Percentiles rank a stretch among this genome's conserved stretches.
phyloP scores from a whole-genome alignment of 1,139 yeast species.

The Saccharomycopsis phalli region DNA sequence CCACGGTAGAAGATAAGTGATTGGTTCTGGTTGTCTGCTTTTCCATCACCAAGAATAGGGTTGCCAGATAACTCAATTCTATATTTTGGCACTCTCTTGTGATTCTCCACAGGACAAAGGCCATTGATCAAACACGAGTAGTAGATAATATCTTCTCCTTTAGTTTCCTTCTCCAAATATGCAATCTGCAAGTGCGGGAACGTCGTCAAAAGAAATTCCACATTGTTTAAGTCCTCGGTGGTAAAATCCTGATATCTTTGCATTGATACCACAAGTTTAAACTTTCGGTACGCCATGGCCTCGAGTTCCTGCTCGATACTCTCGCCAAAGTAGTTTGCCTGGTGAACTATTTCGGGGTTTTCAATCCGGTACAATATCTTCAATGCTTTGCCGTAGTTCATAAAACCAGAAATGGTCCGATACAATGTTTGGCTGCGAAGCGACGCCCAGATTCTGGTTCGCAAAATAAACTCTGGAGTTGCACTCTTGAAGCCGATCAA shows the following conservation, averaged over 20 bases:
- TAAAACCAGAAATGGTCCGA: conserved; percentile 68
- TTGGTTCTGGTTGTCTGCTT: conserved; percentile 69
- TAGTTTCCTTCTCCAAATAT: conserved; percentile 64
- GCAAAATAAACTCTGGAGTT: conserved; percentile 64
- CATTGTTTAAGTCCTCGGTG: conserved; percentile 60
- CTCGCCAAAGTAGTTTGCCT: conserved; percentile 53
- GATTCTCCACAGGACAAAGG: conserved; percentile 58
- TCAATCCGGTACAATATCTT: conserved; percentile 64
- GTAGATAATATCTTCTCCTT: conserved; percentile 55
- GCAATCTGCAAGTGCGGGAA: conserved; percentile 69
- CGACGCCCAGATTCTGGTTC: conserved; percentile 75
- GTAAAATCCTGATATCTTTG: conserved; percentile 61
- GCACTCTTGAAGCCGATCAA: conserved; percentile 71
- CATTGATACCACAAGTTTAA: conserved; percentile 66
- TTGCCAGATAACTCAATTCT: conserved; percentile 66
- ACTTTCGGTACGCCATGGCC: conserved; percentile 66
- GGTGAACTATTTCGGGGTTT: conserved; percentile 60
- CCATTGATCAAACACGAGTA: conserved; percentile 67
- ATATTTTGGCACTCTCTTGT: conserved; percentile 63
- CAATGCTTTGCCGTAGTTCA: conserved; percentile 72
- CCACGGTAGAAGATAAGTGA: conserved; percentile 65
- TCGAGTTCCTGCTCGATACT: conserved; percentile 47
- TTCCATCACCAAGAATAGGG: conserved; percentile 73
- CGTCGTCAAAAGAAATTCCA: conserved; percentile 61
- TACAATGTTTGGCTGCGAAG: conserved; percentile 65